phyloP scores from a whole-genome alignment of 345 rosid genomes.

The Camelina neglecta region DNA sequence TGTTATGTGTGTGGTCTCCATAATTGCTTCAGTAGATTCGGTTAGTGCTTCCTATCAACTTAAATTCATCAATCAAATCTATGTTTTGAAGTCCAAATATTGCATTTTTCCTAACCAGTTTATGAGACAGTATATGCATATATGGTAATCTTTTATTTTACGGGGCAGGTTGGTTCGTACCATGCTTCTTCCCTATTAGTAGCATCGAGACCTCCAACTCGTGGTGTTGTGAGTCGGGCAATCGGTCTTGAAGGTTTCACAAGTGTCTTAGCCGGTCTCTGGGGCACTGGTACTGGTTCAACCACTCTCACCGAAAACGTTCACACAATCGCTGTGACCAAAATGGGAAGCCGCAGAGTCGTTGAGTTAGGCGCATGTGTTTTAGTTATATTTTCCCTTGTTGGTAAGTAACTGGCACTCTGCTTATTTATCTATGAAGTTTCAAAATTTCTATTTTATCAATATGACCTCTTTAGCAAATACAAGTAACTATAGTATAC shows the following conservation, averaged over 20 bases:
- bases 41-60: slow-evolving; percentile 56
- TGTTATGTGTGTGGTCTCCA: slow-evolving; percentile 86
- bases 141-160: not conserved
- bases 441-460: not conserved
- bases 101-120: not conserved
- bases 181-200: slow-evolving; percentile 89
- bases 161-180: slow-evolving; percentile 85
- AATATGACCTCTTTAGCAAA: not conserved
- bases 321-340: slow-evolving; percentile 96
- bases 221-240: slow-evolving; percentile 87
- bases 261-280: slow-evolving; percentile 93
- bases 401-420: slow-evolving; percentile 74
- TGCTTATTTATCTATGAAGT: slow-evolving; percentile 2
- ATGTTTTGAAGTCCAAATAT: not conserved
- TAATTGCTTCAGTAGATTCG: slow-evolving; percentile 90
- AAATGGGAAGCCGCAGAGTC: slow-evolving; percentile 98
- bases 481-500: not conserved
- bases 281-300: slow-evolving; percentile 99
- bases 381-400: slow-evolving; percentile 74
- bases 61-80: not conserved
- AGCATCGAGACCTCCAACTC: slow-evolving; percentile 94
- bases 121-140: not conserved
- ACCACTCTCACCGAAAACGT: slow-evolving; percentile 94
- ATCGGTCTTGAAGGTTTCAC: slow-evolving; percentile 96
- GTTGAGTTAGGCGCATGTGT: slow-evolving; percentile 86